Conservation (phyloP, 164 flowering plant species). For the Aristolochia californica region DNA sequence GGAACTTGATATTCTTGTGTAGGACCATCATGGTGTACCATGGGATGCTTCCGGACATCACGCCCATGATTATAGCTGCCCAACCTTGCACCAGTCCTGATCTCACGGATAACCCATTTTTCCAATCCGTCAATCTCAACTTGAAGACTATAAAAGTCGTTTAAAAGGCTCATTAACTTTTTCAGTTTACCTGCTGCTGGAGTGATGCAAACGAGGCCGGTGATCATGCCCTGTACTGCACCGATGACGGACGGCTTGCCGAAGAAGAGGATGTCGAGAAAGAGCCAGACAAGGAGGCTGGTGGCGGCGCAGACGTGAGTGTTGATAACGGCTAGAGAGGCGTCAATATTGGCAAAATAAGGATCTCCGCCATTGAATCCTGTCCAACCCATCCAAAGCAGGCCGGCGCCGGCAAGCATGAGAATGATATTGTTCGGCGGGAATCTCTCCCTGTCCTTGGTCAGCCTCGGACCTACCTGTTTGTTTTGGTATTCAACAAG, state of each 20-base stretch:
- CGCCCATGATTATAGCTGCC: conserved; percentile 43
- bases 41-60: conserved; percentile 39
- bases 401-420: conserved; percentile 22
- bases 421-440: conserved; percentile 25
- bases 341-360: conserved; percentile 15
- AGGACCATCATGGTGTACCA: conserved; percentile 51
- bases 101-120: background rate
- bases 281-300: conserved; percentile 24
- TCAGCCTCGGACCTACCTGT: conserved; percentile 23
- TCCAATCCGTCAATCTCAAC: background rate
- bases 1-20: conserved; percentile 23
- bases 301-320: conserved; percentile 24
- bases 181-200: conserved; percentile 20
- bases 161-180: background rate
- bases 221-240: conserved; percentile 29
- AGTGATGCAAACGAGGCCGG: conserved; percentile 28
- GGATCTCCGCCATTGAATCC: conserved; percentile 29
- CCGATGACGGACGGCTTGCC: conserved; percentile 27
- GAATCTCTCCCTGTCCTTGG: conserved; percentile 19
- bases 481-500: background rate
- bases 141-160: background rate
- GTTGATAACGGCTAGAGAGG: conserved; percentile 21
- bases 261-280: conserved; percentile 21
- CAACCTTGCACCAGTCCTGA: conserved; percentile 32
- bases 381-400: conserved; percentile 28